Evolutionary conservation across 768 basidiomycete species (phyloP).

Genomic region (Boletus sp.): DNA sequence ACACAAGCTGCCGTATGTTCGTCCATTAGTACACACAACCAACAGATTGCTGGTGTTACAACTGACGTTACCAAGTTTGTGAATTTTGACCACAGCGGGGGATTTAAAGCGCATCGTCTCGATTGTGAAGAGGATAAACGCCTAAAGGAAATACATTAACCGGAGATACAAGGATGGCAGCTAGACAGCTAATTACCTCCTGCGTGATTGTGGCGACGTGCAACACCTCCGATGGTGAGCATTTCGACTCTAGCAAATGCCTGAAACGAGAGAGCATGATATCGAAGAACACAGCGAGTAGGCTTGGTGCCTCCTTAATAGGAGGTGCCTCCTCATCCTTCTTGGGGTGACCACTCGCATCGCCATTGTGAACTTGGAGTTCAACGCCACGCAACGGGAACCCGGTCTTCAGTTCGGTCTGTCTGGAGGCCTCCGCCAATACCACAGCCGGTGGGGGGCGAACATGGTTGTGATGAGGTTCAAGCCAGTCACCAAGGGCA

Average conservation of each 20-base stretch:
- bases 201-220: slow-evolving; percentile 74
- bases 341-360: slow-evolving; percentile 46
- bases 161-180: neutral
- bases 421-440: slow-evolving; percentile 72
- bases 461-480: slow-evolving; percentile 69
- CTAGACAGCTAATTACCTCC: slow-evolving; percentile 47
- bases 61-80: slow-evolving; percentile 72
- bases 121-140: slow-evolving; percentile 66
- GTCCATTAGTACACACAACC: neutral
- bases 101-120: slow-evolving; percentile 75
- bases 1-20: slow-evolving; percentile 50
- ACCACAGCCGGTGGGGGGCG: slow-evolving; percentile 71
- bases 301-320: slow-evolving; percentile 59
- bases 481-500: slow-evolving; percentile 71
- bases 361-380: slow-evolving; percentile 33
- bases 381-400: slow-evolving; percentile 66
- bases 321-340: slow-evolving; percentile 72
- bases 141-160: slow-evolving; percentile 40
- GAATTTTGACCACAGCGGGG: slow-evolving; percentile 62
- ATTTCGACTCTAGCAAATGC: slow-evolving; percentile 36
- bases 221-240: slow-evolving; percentile 54
- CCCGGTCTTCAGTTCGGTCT: slow-evolving; percentile 68
- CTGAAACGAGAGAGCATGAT: slow-evolving; percentile 54
- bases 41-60: neutral
- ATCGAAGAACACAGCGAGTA: slow-evolving; percentile 60